Evolutionary conservation across 768 basidiomycete species (phyloP).

Genomic region (Macrolepiota fuliginosa): DNA sequence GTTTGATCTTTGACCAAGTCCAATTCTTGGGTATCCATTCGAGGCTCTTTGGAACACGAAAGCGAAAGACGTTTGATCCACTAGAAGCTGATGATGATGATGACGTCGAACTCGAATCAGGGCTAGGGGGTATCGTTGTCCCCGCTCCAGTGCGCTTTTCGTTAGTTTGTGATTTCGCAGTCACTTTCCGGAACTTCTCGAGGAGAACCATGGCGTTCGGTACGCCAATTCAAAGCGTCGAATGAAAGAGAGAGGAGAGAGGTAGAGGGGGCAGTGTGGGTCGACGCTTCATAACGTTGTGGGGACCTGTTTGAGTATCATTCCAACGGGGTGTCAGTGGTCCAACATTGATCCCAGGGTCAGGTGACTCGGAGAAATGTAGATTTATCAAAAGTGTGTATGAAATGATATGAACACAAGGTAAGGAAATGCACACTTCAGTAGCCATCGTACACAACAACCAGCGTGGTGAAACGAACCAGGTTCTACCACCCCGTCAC

Average conservation of each 20-base stretch:
- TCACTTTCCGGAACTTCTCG: not conserved
- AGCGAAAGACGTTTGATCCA: not conserved
- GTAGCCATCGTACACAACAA: not conserved
- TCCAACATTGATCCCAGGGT: not conserved
- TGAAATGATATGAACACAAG: not conserved
- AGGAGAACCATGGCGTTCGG: not conserved
- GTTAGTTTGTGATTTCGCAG: not conserved
- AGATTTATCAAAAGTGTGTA: not conserved
- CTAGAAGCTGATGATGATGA: not conserved
- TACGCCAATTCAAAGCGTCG: not conserved
- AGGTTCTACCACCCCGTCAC: slow-evolving; percentile 3
- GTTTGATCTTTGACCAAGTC: slow-evolving; percentile 59
- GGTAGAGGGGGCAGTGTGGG: not conserved
- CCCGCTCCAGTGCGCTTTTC: not conserved
- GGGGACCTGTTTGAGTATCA: not conserved
- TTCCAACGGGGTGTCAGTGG: not conserved
- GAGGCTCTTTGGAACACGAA: slow-evolving; percentile 5
- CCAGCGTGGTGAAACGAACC: not conserved
- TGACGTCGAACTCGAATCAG: not conserved
- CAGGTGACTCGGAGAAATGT: not conserved
- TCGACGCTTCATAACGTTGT: not conserved
- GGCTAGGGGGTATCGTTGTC: not conserved
- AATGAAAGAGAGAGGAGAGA: not conserved
- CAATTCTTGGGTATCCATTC: slow-evolving; percentile 59
- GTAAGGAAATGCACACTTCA: not conserved